Evolutionary conservation across 2,329 filamentous ascomycete species (phyloP), one percentile per base, ranked within the genome.

Genomic region (Nigrospora oryzae): DNA sequence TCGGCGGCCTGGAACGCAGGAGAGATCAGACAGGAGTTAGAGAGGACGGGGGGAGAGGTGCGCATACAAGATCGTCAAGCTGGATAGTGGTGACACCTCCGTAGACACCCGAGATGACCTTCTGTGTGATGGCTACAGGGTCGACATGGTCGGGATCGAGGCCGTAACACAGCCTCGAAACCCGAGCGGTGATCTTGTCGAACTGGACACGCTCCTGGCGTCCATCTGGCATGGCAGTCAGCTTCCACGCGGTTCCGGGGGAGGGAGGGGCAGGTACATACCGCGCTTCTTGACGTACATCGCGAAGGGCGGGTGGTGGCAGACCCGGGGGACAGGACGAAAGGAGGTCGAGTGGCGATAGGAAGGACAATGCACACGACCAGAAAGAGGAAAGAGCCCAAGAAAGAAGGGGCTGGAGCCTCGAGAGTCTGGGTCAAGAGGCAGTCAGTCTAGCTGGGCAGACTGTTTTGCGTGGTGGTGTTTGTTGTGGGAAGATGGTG

Each of bases 181-280:
- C 93, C 69, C 93, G 89, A 60, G 93, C 93, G 62, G 93, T 97
- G 80, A 98, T 98, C 76, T 98, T 98, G 79, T 98, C 93, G 75
- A 98, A 98, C 69, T 98, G 93, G 54, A 98, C 93, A 69, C 93
- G 93, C 79, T 98, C 93, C 76, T 97, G 95, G 77, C 93, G 93
- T 72, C 91, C 91, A 79, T 98, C 93, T 97, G 45, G 11, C 11
- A 17, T 12, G 17, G 23, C 23, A 36, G 37, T 60, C 36, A 61
- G 56, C 17, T 28, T 15, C 31, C 39, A 31, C 6, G 11, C 40
- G 35, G 16, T 5, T 10, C 10, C 7, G 5, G 15, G 10, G 36
- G 44, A 44, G 15, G 38, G 17, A 45, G 34, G n/a, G 30, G n/a
- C 4, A 45, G 36, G 44, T 52, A 70, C 75, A 56, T 70, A 79